Evolutionary conservation across 805 yeast species (phyloP).

Genomic region (Suhomyces prunicola): DNA sequence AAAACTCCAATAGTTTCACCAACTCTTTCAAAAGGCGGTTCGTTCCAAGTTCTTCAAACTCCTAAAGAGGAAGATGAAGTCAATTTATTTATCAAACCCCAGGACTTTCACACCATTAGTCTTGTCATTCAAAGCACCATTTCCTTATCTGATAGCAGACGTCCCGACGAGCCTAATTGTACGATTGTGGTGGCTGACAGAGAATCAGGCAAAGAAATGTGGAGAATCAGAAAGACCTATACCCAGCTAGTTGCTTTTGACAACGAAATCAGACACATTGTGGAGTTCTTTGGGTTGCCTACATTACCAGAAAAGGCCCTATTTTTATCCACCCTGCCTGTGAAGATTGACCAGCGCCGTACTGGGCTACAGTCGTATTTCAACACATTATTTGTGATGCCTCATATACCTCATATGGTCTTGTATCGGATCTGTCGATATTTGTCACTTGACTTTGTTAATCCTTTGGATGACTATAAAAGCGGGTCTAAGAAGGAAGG

Average conservation of each 20-base stretch:
- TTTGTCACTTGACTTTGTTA: slow-evolving; percentile 63
- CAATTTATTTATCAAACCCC: slow-evolving; percentile 56
- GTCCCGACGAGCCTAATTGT: slow-evolving; percentile 56
- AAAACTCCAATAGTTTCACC: slow-evolving; percentile 9
- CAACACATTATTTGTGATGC: slow-evolving; percentile 51
- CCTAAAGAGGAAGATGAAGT: slow-evolving; percentile 38
- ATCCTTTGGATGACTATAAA: slow-evolving; percentile 52
- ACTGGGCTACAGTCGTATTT: slow-evolving; percentile 58
- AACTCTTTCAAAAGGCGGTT: slow-evolving; percentile 10
- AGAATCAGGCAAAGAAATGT: slow-evolving; percentile 61
- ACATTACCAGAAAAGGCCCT: slow-evolving; percentile 59
- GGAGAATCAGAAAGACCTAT: slow-evolving; percentile 67
- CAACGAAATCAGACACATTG: slow-evolving; percentile 49
- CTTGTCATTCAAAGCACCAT: slow-evolving; percentile 51
- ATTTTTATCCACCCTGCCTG: slow-evolving; percentile 60
- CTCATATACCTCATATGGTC: slow-evolving; percentile 54
- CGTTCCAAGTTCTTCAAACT: slow-evolving; percentile 14
- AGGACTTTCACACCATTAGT: slow-evolving; percentile 50
- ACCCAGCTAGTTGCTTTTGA: slow-evolving; percentile 63
- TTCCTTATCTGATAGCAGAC: slow-evolving; percentile 31
- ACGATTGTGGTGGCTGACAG: slow-evolving; percentile 64
- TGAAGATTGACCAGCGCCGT: slow-evolving; percentile 61
- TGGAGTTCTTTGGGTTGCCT: slow-evolving; percentile 54
- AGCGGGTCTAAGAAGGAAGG: slow-evolving; percentile 63
- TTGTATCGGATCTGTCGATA: slow-evolving; percentile 57